Base-by-base conservation (phyloP, 306 rosid genomes). In the Purshia tridentata region DNA sequence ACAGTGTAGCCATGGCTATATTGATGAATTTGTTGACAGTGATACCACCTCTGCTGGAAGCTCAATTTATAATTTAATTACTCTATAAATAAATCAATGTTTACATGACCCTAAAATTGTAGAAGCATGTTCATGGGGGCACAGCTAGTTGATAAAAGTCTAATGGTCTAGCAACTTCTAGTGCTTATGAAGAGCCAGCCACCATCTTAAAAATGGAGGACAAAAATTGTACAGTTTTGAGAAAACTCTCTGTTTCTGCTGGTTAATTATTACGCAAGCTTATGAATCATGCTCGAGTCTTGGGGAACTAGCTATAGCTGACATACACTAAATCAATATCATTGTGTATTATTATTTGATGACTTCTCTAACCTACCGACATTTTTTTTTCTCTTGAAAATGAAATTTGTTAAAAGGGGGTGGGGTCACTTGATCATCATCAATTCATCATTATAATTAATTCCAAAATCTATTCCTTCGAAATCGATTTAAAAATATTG, bases 161-260 rank as follows among this genome's bases (percentile, higher is more conserved):
- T 11, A 18, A 10, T 8, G 15, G 63, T 58, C 63, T 29, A 23
- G 23, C 22, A 61, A 40, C 23, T 61, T 61, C 47, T n/a, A 16
- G n/a, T 48, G 49, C 49, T 63, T n/a, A 41, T 63, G 68, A 63
- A 40, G 16, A 63, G 51, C 68, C 50, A 41, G 67, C 50, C 68
- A n/a, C 50, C 15, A 42, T 18, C 68, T 9, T 41, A 41, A 63
- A 41, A 49, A 40, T 40, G 2, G 50, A 63, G 68, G 35, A 29
- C 35, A 29, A 29, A 29, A 29, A 29, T 29, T 29, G 35, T 29
- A 29, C 35, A 29, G 35, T 29, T 29, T 29, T 11, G 16, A 6
- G 11, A 42, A 71, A 71, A 8, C 22, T 29, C 35, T 29, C 35
- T 71, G 23, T 6, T 20, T 70, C 1, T 23, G 59, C 52, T 70